Percentiles rank a stretch among this genome's conserved stretches.
These are phyloP conservation scores for Penicillium sp. DNA, from an alignment of 2,329 filamentous ascomycete genomes.

Conservation along the genomic window DNA sequence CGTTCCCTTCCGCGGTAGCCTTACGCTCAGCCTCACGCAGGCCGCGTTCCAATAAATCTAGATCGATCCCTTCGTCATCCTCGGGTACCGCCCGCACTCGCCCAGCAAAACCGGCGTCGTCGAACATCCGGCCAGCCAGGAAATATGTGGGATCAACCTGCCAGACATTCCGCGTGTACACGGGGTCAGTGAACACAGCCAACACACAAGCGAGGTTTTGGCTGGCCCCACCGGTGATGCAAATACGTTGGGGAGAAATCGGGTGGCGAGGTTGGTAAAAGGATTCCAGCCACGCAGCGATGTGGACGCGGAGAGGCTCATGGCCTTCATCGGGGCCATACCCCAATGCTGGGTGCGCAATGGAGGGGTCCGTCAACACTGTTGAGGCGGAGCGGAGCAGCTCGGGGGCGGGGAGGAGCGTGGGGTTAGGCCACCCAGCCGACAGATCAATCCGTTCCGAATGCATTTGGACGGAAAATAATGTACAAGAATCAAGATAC, in stretches of 20 bases:
- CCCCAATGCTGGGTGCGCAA: slow-evolving; percentile 65
- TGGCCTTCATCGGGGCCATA: slow-evolving; percentile 81
- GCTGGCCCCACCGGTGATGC: slow-evolving; percentile 80
- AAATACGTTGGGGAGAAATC: slow-evolving; percentile 62
- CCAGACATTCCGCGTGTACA: slow-evolving; percentile 74
- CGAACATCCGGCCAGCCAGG: slow-evolving; percentile 81
- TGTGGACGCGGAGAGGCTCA: slow-evolving; percentile 63
- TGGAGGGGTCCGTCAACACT: slow-evolving; percentile 60
- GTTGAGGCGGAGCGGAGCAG: slow-evolving; percentile 62
- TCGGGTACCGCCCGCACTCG: slow-evolving; percentile 71
- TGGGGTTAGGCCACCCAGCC: slow-evolving; percentile 50
- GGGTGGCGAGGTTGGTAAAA: slow-evolving; percentile 56
- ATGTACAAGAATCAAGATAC: not conserved
- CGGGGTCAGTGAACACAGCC: slow-evolving; percentile 76
- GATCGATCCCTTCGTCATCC: slow-evolving; percentile 73
- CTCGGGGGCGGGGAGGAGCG: slow-evolving; percentile 64
- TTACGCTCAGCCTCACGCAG: slow-evolving; percentile 52
- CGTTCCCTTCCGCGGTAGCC: slow-evolving; percentile 39
- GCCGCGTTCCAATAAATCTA: slow-evolving; percentile 58
- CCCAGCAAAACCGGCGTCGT: slow-evolving; percentile 72
- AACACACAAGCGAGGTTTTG: slow-evolving; percentile 78
- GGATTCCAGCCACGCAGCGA: slow-evolving; percentile 68
- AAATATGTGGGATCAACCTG: slow-evolving; percentile 81
- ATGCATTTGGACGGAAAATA: not conserved
- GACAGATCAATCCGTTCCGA: slow-evolving; percentile 42